Conservation (phyloP, 257 asterid species). For the Eustoma russellianum region DNA sequence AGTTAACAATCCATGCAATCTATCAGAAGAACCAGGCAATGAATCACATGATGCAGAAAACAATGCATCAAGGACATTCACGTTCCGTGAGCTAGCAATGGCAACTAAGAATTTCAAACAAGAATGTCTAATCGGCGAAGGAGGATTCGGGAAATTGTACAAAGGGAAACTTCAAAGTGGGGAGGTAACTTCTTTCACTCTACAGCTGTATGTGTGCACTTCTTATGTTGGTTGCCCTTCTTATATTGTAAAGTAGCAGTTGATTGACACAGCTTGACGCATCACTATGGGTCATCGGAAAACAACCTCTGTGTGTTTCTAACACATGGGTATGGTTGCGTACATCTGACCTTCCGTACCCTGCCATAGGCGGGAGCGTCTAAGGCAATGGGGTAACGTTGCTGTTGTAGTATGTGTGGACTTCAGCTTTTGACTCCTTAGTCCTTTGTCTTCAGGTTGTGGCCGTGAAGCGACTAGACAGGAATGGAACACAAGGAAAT, state of each 20-base stretch:
- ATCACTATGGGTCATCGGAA: too few relatives aligned
- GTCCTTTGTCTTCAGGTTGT: slow-evolving; percentile 33
- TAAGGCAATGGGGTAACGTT: too few relatives aligned
- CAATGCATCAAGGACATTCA: slow-evolving; percentile 38
- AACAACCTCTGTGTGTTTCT: too few relatives aligned
- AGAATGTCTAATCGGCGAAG: slow-evolving; percentile 73
- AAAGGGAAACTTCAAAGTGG: slow-evolving; percentile 61
- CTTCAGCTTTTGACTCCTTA: neutral
- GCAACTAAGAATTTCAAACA: slow-evolving; percentile 84
- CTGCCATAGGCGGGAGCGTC: too few relatives aligned
- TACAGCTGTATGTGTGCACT: too few relatives aligned
- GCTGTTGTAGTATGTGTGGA: neutral
- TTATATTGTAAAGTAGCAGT: too few relatives aligned
- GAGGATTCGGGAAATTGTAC: slow-evolving; percentile 68
- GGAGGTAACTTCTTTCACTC: slow-evolving; percentile 34
- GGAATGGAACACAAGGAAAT: slow-evolving; percentile 61
- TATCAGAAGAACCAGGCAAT: slow-evolving; percentile 12
- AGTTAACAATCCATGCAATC: slow-evolving; percentile 12
- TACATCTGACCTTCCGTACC: too few relatives aligned
- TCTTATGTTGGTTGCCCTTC: too few relatives aligned
- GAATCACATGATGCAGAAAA: slow-evolving; percentile 16
- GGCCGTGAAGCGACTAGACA: slow-evolving; percentile 75
- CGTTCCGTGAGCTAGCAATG: slow-evolving; percentile 85
- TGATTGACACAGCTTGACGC: too few relatives aligned
- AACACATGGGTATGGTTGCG: too few relatives aligned